A percentile compares a stretch with the other conserved stretches of the same genome.
Evolutionary conservation across 2,329 filamentous ascomycete genomes (phyloP).

Genomic region (Lecanosticta acicola): DNA sequence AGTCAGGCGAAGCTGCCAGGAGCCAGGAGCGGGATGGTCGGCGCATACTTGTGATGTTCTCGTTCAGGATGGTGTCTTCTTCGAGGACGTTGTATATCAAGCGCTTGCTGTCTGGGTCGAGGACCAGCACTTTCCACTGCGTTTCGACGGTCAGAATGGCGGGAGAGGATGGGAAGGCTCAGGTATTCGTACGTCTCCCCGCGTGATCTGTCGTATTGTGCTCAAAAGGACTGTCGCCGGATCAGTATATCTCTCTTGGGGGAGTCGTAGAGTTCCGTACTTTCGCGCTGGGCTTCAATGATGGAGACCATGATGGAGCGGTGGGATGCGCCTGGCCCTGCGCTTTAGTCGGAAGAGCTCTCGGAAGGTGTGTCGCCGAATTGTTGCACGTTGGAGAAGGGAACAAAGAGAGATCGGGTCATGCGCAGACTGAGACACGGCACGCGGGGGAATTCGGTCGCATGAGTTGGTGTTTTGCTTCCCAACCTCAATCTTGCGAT

Average conservation of each 20-base stretch:
- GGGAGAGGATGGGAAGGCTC: conserved; percentile 15
- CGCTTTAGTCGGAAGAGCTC: no score
- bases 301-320: conserved; percentile 66
- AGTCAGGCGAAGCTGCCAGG: conserved; percentile 26
- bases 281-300: conserved; percentile 75
- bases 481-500: no score
- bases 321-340: background rate
- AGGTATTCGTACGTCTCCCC: conserved; percentile 56
- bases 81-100: conserved; percentile 86
- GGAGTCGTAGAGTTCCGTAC: conserved; percentile 43
- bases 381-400: conserved; percentile 1
- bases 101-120: conserved; percentile 77
- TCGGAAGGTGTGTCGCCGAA: background rate
- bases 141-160: conserved; percentile 5
- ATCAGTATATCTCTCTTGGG: conserved; percentile 5
- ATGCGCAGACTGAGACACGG: background rate
- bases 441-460: background rate
- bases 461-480: no score
- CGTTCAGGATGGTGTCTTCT: conserved; percentile 94
- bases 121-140: conserved; percentile 93
- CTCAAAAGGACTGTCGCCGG: conserved; percentile 59
- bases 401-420: background rate
- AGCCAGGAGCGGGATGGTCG: background rate
- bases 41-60: conserved; percentile 83
- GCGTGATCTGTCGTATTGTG: conserved; percentile 70